Evolutionary conservation across 805 yeast genomes (phyloP), one percentile per base, ranked within the genome.

Genomic region (Blastobotrys americana): DNA sequence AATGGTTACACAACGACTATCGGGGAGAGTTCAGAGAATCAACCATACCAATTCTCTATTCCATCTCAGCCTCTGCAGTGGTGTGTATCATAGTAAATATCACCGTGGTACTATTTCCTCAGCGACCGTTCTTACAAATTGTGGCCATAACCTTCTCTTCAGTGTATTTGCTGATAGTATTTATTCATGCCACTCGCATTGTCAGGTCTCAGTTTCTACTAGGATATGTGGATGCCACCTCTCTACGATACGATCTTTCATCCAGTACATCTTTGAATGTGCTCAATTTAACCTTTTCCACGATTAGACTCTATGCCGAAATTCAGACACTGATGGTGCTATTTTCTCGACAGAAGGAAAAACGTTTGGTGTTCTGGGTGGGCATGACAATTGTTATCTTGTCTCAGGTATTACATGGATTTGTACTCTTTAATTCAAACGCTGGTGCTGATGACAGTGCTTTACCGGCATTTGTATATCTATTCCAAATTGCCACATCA

Each of bases 391-490:
- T 82, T 3, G 69, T 80, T 2, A 43, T 75, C 1, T 60, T 75
- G 4, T 72, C 87, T 0, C 87, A 84, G 57, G 67, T 75, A 1
- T 68, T 84, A 3, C 83, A 89, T 87, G 85, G 80, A 0, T 69
- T 82, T 1, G 72, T 88, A 13, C 76, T 75, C 3, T 78, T 80
- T 48, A 19, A 35, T 13, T 34, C 41, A 4, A 17, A 28, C 4
- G 39, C 59, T 0, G 51, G 55, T 1, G 57, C 60, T 44, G 52
- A 54, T 1, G 62, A 61, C 43, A 53, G 56, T 2, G 51, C 81
- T 19, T 55, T 84, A 10, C 84, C 89, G 0, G 84, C 89, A 0
- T 82, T 85, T 59, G 79, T 80, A 23, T 85, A 84, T 56, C 66
- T 85, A 39, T 71, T 84, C 36, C 70, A 90, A 47, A 84, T 85